These are phyloP conservation scores for Karstenula rhodostoma DNA, from an alignment of 2,329 filamentous ascomycete species.

Conservation along the genomic window DNA sequence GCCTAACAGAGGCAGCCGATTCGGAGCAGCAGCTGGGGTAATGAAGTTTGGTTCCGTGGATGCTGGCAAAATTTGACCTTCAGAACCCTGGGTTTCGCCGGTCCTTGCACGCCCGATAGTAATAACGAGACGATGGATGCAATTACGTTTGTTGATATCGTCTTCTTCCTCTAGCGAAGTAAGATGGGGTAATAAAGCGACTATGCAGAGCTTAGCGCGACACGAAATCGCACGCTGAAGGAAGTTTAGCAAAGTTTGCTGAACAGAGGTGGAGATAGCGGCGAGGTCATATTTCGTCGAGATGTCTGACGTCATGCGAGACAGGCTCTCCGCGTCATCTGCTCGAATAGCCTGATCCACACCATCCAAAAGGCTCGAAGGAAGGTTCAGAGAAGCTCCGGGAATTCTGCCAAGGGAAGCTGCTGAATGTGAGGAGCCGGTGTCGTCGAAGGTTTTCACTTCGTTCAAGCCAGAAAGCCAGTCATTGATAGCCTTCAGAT, in stretches of 20 bases:
- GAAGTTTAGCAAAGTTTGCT: constrained; percentile 78
- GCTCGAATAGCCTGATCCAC: constrained; percentile 76
- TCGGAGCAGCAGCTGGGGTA: constrained; percentile 76
- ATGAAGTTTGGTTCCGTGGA: constrained; percentile 74
- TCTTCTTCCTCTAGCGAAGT: constrained; percentile 82
- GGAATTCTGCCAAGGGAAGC: constrained; percentile 79
- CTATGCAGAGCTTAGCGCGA: constrained; percentile 73
- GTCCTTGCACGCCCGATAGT: constrained; percentile 81
- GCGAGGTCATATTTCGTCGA: constrained; percentile 59
- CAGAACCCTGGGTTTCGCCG: constrained; percentile 56
- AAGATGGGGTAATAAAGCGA: constrained; percentile 73
- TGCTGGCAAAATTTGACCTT: constrained; percentile 60
- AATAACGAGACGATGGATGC: constrained; percentile 90
- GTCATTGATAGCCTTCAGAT: constrained; percentile 79
- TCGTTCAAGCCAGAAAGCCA: constrained; percentile 88
- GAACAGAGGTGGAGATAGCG: constrained; percentile 63
- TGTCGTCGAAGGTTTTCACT: constrained; percentile 77
- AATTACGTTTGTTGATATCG: constrained; percentile 93
- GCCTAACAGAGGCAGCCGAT: constrained; percentile 66
- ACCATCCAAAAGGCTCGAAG: constrained; percentile 72
- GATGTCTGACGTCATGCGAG: constrained; percentile 65
- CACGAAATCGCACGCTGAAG: constrained; percentile 79
- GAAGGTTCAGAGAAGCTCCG: constrained; percentile 76
- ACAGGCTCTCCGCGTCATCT: constrained; percentile 68
- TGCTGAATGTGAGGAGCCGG: constrained; percentile 72